phyloP scores from a whole-genome alignment of 768 basidiomycete genomes.

The Amanita polypyramis region DNA sequence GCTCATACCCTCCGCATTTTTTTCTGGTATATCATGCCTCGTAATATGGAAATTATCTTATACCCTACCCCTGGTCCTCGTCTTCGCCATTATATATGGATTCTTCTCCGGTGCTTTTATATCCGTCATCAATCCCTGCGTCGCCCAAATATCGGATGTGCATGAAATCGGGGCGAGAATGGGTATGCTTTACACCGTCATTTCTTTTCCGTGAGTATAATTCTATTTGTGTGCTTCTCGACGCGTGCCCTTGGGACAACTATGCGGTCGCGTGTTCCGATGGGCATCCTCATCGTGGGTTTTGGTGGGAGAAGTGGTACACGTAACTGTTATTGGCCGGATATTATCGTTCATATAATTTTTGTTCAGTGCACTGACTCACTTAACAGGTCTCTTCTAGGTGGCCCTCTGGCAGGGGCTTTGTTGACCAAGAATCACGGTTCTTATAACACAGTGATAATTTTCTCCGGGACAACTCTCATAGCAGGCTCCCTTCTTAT shows the following conservation, averaged over 20 bases:
- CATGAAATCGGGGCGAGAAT: constrained; percentile 51
- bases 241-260: background rate
- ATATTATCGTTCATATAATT: background rate
- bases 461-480: constrained; percentile 49
- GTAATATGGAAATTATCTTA: constrained; percentile 44
- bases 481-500: constrained; percentile 51
- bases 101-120: constrained; percentile 62
- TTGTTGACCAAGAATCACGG: constrained; percentile 37
- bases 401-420: constrained; percentile 54
- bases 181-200: constrained; percentile 52
- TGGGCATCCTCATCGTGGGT: background rate
- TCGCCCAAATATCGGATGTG: constrained; percentile 54
- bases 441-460: constrained; percentile 39
- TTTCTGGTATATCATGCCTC: constrained; percentile 51
- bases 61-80: constrained; percentile 28
- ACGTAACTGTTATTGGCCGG: constrained; percentile 1
- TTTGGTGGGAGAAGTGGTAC: background rate
- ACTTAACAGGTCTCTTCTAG: constrained; percentile 41
- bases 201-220: constrained; percentile 58
- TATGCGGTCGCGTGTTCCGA: background rate
- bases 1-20: constrained; percentile 49
- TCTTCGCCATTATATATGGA: constrained; percentile 49
- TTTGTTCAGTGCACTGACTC: constrained; percentile 3
- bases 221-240: constrained; percentile 2
- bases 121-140: constrained; percentile 55